phyloP scores from a whole-genome alignment of 805 yeast genomes.

The Blastobotrys parvus region DNA sequence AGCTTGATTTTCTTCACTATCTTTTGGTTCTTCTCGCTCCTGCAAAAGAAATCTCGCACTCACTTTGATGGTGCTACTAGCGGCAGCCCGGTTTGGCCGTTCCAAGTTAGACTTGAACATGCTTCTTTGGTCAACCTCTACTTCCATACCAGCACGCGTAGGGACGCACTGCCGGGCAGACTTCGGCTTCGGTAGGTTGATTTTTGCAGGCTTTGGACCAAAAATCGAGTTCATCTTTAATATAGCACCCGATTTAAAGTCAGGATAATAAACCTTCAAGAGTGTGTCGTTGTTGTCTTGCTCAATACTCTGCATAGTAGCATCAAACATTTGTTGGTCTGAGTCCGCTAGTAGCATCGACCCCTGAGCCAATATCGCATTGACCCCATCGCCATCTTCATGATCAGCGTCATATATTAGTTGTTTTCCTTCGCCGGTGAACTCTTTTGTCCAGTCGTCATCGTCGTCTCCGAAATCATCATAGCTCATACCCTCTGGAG shows the following conservation, averaged over 20 bases:
- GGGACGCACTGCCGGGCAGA: constrained; percentile 36
- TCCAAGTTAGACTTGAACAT: constrained; percentile 32
- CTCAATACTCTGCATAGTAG: not conserved
- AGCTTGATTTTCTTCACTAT: not conserved
- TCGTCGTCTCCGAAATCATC: constrained; percentile 16
- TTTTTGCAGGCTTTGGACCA: constrained; percentile 51
- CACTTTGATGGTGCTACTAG: constrained; percentile 1
- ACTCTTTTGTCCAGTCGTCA: constrained; percentile 28
- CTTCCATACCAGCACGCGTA: constrained; percentile 48
- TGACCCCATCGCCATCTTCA: constrained; percentile 7
- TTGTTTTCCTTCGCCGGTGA: constrained; percentile 24
- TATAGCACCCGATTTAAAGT: constrained; percentile 46
- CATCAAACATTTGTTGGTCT: constrained; percentile 13
- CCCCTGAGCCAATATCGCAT: constrained; percentile 18
- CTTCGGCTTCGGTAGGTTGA: constrained; percentile 44
- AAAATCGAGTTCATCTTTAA: constrained; percentile 60
- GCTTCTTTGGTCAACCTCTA: constrained; percentile 52
- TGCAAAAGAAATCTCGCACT: not conserved
- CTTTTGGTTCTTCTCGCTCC: not conserved
- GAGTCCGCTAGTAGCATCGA: constrained; percentile 9
- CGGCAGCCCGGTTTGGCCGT: not conserved
- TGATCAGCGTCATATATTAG: constrained; percentile 9
- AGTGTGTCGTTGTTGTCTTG: constrained; percentile 5
- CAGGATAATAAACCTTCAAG: constrained; percentile 45
- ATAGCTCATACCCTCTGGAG: constrained; percentile 8